A percentile compares a stretch with the other conserved stretches of the same genome.
Conservation (phyloP, 2,329 filamentous ascomycete genomes). For the Thielaviopsis euricoi region DNA sequence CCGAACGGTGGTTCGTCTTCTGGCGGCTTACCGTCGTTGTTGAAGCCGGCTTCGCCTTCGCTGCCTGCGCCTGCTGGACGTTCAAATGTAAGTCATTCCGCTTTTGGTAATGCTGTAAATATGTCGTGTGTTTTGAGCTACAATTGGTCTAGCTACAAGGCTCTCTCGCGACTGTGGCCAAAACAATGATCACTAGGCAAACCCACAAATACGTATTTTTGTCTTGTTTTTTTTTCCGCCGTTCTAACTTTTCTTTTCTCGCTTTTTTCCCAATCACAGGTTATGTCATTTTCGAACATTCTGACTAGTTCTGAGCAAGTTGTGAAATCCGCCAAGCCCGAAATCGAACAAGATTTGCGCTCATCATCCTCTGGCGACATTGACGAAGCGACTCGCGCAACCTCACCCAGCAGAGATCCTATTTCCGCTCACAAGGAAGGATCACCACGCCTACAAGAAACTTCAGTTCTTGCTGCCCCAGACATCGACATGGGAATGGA, state of each 20-base stretch:
- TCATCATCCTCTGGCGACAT: constrained; percentile 5
- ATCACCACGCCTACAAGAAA: background rate
- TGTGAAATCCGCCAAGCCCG: background rate
- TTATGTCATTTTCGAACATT: constrained; percentile 94
- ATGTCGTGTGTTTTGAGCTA: too few species aligned
- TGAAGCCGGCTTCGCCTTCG: constrained; percentile 12
- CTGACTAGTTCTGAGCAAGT: constrained; percentile 63
- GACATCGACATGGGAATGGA: constrained; percentile 8
- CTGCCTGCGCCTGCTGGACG: constrained; percentile 2
- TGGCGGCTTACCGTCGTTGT: constrained; percentile 11
- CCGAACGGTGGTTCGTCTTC: constrained; percentile 7
- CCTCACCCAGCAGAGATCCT: background rate
- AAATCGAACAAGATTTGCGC: constrained; percentile 2
- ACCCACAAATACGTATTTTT: background rate
- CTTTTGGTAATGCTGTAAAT: background rate
- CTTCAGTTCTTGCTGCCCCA: constrained; percentile 7
- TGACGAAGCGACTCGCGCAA: constrained; percentile 2
- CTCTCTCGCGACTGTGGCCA: too few species aligned
- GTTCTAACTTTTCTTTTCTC: constrained; percentile 4
- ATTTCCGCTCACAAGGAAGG: background rate
- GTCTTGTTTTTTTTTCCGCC: background rate
- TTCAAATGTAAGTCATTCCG: constrained; percentile 3
- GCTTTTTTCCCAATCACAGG: constrained; percentile 29
- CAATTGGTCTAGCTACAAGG: too few species aligned
- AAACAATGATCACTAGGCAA: too few species aligned